Evolutionary conservation across 75 land plant genomes (phyloP).

Genomic region (Picea sitchensis): DNA sequence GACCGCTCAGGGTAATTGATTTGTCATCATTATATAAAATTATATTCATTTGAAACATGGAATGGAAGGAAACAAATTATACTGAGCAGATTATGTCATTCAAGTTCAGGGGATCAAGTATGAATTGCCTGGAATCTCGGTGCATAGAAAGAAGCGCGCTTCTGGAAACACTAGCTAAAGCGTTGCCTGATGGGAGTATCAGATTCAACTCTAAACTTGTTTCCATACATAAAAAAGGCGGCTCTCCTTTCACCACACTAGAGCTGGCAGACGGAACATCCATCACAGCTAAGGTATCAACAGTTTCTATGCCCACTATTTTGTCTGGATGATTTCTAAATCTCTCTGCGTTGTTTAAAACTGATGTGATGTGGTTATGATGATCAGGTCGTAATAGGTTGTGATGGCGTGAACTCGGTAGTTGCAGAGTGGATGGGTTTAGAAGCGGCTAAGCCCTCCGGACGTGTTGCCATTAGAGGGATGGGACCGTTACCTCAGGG

Average conservation of each 20-base stretch:
- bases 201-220: conserved; percentile 27
- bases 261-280: conserved; percentile 30
- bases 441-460: conserved; percentile 27
- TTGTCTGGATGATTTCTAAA: too few species aligned
- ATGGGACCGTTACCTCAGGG: conserved; percentile 19
- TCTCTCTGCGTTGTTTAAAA: too few species aligned
- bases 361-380: too few species aligned
- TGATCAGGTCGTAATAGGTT: conserved; percentile 54
- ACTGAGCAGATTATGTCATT: too few species aligned
- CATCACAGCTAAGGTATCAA: conserved; percentile 23
- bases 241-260: neutral
- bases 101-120: too few species aligned
- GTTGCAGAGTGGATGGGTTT: conserved; percentile 48
- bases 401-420: conserved; percentile 38
- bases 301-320: neutral
- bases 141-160: conserved; percentile 28
- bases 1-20: too few species aligned
- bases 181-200: conserved; percentile 28
- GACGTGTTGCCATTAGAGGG: conserved; percentile 52
- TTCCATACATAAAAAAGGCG: conserved; percentile 2
- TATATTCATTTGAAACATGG: too few species aligned
- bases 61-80: too few species aligned
- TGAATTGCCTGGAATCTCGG: conserved; percentile 13
- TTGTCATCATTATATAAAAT: too few species aligned
- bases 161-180: conserved; percentile 27